Percentiles rank a stretch among this genome's conserved stretches.
Evolutionary conservation across 495 filamentous ascomycete species (phyloP).

Genomic region (Hypoxylon intermedium): DNA sequence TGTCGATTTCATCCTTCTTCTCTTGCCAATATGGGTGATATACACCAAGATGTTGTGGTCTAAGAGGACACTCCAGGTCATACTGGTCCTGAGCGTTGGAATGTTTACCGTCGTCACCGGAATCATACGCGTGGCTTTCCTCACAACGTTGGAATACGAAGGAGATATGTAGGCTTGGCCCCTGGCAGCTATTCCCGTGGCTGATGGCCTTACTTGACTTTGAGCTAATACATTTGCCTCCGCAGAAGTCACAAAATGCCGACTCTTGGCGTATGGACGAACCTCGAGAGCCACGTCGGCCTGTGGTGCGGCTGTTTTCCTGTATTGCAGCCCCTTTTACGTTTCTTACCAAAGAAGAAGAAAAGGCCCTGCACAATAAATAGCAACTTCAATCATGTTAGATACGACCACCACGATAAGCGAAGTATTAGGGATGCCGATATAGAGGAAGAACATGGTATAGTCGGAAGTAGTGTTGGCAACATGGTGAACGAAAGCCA

Average conservation of each 20-base stretch:
- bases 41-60: constrained; percentile 43
- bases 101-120: constrained; percentile 41
- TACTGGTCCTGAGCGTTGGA: constrained; percentile 43
- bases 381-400: not conserved
- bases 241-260: constrained; percentile 37
- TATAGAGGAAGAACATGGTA: constrained; percentile 3
- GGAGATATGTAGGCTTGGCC: constrained; percentile 25
- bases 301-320: constrained; percentile 47
- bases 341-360: constrained; percentile 30
- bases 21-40: constrained; percentile 47
- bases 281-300: constrained; percentile 45
- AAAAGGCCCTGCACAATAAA: constrained; percentile 21
- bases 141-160: constrained; percentile 21
- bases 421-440: not conserved
- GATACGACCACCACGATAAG: not conserved
- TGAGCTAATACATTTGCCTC: not conserved
- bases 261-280: constrained; percentile 42
- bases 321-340: constrained; percentile 42
- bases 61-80: constrained; percentile 37
- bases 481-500: constrained; percentile 30
- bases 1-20: constrained; percentile 38
- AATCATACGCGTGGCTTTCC: constrained; percentile 33
- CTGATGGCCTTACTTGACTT: not conserved
- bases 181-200: not conserved
- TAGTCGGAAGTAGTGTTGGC: not conserved